phyloP scores from a whole-genome alignment of 1,284 basidiomycete genomes.

The Cryptococcus jaspeensis region DNA sequence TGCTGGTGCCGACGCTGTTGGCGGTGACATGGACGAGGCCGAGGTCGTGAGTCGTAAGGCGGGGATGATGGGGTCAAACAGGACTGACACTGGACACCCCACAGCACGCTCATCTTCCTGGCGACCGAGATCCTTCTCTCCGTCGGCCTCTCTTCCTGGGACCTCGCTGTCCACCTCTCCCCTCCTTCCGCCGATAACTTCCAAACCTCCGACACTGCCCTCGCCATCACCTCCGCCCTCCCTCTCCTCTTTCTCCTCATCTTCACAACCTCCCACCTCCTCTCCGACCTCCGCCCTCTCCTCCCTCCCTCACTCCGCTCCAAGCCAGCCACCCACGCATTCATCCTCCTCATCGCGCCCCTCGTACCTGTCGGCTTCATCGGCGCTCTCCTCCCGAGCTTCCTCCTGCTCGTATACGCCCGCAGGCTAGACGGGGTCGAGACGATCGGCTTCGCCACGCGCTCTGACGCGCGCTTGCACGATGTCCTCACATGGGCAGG shows the following conservation, averaged over 20 bases:
- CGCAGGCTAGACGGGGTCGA: background rate
- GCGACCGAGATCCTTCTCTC: slow-evolving; percentile 16
- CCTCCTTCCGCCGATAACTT: slow-evolving; percentile 1
- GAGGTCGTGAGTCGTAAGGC: background rate
- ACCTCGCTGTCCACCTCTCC: slow-evolving; percentile 11
- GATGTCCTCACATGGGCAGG: background rate
- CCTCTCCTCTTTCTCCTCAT: slow-evolving; percentile 19
- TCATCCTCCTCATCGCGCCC: slow-evolving; percentile 13
- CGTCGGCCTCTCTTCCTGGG: slow-evolving; percentile 19
- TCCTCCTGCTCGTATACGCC: slow-evolving; percentile 13
- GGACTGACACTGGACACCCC: background rate
- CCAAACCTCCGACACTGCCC: slow-evolving; percentile 14
- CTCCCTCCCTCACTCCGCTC: slow-evolving; percentile 10
- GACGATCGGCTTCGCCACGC: background rate
- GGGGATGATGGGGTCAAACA: background rate
- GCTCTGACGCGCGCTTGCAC: background rate
- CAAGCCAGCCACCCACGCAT: slow-evolving; percentile 1
- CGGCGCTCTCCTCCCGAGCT: slow-evolving; percentile 13
- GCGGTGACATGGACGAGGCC: background rate
- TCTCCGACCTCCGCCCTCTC: slow-evolving; percentile 13
- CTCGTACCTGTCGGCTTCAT: slow-evolving; percentile 21
- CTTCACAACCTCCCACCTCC: slow-evolving; percentile 14
- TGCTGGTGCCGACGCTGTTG: background rate
- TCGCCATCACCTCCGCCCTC: slow-evolving; percentile 19
- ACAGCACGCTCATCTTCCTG: slow-evolving; percentile 19